Conservation (phyloP, 495 filamentous ascomycete species). For the Penicillium odoratum region DNA sequence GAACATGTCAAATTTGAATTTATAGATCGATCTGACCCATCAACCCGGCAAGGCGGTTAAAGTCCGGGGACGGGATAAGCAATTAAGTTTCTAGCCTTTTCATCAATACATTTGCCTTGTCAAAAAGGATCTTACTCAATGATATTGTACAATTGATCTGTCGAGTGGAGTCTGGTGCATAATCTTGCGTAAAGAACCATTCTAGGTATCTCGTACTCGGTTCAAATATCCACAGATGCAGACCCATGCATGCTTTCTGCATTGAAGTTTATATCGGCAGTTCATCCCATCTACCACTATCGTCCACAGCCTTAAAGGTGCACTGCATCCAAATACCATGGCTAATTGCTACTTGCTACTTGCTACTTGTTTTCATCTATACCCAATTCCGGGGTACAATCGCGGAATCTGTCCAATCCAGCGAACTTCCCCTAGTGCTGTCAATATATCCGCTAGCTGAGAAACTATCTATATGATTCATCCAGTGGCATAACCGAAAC, state of each 20-base stretch:
- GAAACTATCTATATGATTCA: slow-evolving; percentile 28
- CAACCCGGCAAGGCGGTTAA: slow-evolving; percentile 23
- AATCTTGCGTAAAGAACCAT: background rate
- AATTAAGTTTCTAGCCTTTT: background rate
- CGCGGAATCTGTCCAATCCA: background rate
- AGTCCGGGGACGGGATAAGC: slow-evolving; percentile 13
- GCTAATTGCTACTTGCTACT: background rate
- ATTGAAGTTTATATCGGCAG: too few species aligned
- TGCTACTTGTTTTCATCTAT: background rate
- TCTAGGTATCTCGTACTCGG: too few species aligned
- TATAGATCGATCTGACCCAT: slow-evolving; percentile 26
- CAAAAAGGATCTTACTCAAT: background rate
- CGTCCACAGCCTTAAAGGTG: background rate
- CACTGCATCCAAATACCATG: background rate
- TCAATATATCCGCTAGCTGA: slow-evolving; percentile 17
- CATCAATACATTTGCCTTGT: too few species aligned
- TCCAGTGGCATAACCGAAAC: slow-evolving; percentile 8
- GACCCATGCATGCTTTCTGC: too few species aligned
- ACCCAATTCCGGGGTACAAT: background rate
- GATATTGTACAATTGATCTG: background rate
- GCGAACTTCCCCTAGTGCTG: slow-evolving; percentile 10
- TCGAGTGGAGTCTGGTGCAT: background rate
- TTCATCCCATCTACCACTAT: too few species aligned
- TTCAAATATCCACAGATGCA: too few species aligned
- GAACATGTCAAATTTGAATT: slow-evolving; percentile 16